Evolutionary conservation across 2,329 filamentous ascomycete species (phyloP), one percentile per base, ranked within the genome.

Genomic region (Ophiostoma ips): DNA sequence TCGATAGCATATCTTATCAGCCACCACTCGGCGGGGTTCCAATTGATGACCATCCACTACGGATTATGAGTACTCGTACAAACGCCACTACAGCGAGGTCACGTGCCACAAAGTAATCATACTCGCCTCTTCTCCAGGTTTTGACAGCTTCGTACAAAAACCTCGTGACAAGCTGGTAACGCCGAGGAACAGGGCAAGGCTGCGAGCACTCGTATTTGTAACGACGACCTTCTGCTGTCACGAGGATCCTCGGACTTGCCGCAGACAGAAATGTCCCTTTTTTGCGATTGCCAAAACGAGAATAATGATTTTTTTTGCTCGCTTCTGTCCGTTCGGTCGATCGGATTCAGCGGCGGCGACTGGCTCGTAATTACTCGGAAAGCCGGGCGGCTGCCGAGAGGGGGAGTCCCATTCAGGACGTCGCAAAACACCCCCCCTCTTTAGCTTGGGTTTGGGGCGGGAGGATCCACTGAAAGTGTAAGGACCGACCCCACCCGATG

Each of bases 301-400:
- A 28, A 8, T 8, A 8, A 28, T 5, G 8, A 28, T 5, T 28
- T 28, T 8, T 28, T 28, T 28, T 4, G 5, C 24, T 28, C 24
- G 36, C 19, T 30, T 43, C 40, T 15, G 13, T 9, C n/a, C 18
- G 45, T 48, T 55, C 55, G 55, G 53, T 30, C 53, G 53, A 53
- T 55, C 55, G 55, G 55, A 47, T 50, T 51, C 50, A n/a, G 18
- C 15, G 47, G 46, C 46, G 54, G 35, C 43, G 11, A 21, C 35
- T n/a, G 15, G 12, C 46, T 57, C 55, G 55, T 57, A 57, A 40
- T 52, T 57, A 57, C 55, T 57, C 55, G 54, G 54, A 57, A 54
- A 46, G 34, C 50, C 34, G 46, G 28, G 13, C 48, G 49, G 53
- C 53, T 53, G 48, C 55, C 55, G 55, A 55, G 55, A 41, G 48